Evolutionary conservation across 768 basidiomycete species (phyloP).

Genomic region (Leccinum ochraceum): DNA sequence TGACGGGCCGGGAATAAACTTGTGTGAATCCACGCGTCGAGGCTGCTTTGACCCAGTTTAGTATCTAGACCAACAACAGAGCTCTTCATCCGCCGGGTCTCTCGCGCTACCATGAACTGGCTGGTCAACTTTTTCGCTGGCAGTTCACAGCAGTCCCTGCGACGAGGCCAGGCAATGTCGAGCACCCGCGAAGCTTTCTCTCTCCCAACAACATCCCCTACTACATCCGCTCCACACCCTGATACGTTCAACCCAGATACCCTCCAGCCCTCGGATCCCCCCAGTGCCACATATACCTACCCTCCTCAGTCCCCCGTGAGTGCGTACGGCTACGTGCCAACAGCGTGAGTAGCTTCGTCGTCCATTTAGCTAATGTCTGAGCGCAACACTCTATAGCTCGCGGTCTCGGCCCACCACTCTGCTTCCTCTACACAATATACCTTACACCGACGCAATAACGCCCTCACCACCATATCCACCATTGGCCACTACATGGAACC

Average conservation of each 20-base stretch:
- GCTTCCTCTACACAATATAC: conserved; percentile 67
- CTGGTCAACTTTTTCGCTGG: conserved; percentile 63
- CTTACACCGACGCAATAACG: conserved; percentile 41
- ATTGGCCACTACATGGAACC: conserved; percentile 78
- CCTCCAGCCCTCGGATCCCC: conserved; percentile 49
- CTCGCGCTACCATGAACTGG: conserved; percentile 61
- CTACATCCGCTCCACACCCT: conserved; percentile 48
- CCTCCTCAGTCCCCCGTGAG: conserved; percentile 61
- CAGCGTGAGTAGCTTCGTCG: conserved; percentile 43
- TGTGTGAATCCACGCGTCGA: neutral
- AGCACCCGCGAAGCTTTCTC: conserved; percentile 89
- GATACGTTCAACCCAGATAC: conserved; percentile 62
- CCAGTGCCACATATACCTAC: conserved; percentile 67
- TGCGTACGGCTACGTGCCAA: conserved; percentile 61
- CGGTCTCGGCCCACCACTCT: conserved; percentile 54
- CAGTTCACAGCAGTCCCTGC: conserved; percentile 46
- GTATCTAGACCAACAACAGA: conserved; percentile 9
- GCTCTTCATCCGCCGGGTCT: conserved; percentile 1
- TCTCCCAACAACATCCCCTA: conserved; percentile 73
- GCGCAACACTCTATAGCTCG: conserved; percentile 27
- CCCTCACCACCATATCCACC: conserved; percentile 64
- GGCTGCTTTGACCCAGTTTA: conserved; percentile 15
- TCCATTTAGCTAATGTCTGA: conserved; percentile 9
- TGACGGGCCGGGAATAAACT: conserved; percentile 8
- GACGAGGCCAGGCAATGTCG: conserved; percentile 67